Percentiles rank a stretch among this genome's conserved stretches.
Evolutionary conservation across 73 alveolate species (phyloP).

Genomic region (Strombidium stylifer): DNA sequence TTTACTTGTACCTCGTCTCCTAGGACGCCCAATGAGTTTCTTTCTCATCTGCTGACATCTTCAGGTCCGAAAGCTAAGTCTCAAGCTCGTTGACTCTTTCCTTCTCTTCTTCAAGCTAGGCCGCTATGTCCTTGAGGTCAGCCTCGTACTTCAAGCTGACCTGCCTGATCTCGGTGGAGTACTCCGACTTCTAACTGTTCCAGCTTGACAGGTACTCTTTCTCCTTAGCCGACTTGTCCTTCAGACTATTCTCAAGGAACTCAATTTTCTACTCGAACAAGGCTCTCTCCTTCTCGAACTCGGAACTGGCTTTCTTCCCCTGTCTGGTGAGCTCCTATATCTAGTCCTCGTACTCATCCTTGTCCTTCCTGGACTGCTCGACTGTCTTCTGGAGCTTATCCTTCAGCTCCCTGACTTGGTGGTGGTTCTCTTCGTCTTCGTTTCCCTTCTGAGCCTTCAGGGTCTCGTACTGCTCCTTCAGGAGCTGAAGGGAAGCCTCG

Average conservation of each 20-base stretch:
- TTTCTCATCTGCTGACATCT: conserved; percentile 1
- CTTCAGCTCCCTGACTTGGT: no score
- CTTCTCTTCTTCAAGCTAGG: conserved; percentile 7
- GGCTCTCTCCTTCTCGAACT: conserved; percentile 36
- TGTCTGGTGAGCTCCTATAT: no score
- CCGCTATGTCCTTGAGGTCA: conserved; percentile 8
- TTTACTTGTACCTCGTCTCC: conserved; percentile 18
- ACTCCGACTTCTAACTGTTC: conserved; percentile 36
- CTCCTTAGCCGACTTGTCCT: conserved; percentile 26
- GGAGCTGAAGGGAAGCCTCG: background rate
- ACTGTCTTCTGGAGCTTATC: no score
- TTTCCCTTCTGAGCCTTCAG: background rate
- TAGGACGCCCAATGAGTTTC: background rate
- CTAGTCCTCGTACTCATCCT: no score
- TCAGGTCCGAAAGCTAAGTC: background rate
- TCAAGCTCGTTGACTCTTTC: conserved; percentile 43
- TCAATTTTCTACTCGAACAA: conserved; percentile 30
- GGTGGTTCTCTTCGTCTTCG: conserved; percentile 2
- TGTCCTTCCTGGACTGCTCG: no score
- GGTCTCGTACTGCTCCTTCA: conserved; percentile 19
- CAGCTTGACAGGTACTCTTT: conserved; percentile 27
- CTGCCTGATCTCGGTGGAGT: conserved; percentile 8
- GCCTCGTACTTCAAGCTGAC: conserved; percentile 27
- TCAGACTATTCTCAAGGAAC: conserved; percentile 46
- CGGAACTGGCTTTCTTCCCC: no score